Evolutionary conservation across 148 eudicot species (phyloP).

Genomic region (Bassia scoparia): DNA sequence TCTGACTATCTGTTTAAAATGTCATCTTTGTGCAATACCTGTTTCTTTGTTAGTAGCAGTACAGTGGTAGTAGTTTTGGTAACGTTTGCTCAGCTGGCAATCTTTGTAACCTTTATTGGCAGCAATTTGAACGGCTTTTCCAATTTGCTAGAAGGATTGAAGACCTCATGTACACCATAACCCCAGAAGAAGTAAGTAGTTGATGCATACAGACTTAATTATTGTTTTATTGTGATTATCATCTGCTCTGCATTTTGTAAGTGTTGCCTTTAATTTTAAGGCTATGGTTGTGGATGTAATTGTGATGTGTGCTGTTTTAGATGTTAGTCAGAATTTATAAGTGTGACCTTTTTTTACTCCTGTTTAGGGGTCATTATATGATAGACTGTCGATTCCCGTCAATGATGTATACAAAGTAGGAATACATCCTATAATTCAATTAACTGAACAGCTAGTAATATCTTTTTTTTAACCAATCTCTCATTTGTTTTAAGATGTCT

Average conservation of each 20-base stretch:
- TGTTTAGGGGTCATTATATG: no score
- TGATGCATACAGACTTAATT: not conserved
- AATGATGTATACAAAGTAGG: no score
- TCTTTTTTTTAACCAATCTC: no score
- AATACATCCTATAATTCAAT: no score
- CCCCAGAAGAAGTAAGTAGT: conserved; percentile 90
- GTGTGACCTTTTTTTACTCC: no score
- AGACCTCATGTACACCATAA: conserved; percentile 75
- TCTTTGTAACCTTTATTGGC: conserved; percentile 20
- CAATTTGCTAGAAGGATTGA: conserved; percentile 86
- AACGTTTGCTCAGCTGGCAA: not conserved
- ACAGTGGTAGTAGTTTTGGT: not conserved
- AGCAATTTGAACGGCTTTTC: conserved; percentile 97
- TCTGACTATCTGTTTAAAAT: not conserved
- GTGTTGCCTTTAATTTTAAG: not conserved
- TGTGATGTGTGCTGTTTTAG: no score
- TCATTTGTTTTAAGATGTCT: no score
- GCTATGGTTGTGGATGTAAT: conserved; percentile 2
- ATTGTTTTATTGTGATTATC: not conserved
- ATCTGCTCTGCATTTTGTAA: not conserved
- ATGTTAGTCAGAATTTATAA: no score
- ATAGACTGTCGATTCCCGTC: no score
- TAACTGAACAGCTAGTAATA: no score
- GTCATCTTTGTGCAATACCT: not conserved
- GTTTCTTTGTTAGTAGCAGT: not conserved